Percentiles rank a stretch among this genome's conserved stretches.
These are phyloP conservation scores for Annulohypoxylon moriforme DNA, from an alignment of 495 filamentous ascomycete genomes.

Conservation along the genomic window DNA sequence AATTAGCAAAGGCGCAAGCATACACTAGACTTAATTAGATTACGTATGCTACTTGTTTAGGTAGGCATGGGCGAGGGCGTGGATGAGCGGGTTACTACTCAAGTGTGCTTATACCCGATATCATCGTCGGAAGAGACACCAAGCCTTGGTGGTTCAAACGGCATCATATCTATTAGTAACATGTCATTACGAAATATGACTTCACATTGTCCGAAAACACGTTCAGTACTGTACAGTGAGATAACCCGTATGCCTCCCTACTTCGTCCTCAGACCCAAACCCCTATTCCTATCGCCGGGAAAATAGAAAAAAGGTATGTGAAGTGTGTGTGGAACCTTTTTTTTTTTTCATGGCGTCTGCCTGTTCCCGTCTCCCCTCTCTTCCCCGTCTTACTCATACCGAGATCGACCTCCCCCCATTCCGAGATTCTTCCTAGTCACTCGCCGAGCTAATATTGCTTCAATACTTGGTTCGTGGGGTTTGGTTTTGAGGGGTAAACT, in stretches of 20 bases:
- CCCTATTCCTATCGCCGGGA: not conserved
- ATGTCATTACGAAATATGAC: not conserved
- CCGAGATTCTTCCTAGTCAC: not conserved
- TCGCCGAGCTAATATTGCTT: not conserved
- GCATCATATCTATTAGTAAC: not conserved
- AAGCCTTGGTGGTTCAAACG: not conserved
- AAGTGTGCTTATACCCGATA: not conserved
- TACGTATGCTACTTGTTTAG: not conserved
- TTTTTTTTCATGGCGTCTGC: not conserved
- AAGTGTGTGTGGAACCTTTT: conserved; percentile 10
- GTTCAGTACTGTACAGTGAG: not conserved
- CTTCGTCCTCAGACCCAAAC: not conserved
- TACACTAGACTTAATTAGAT: not conserved
- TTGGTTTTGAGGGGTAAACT: not conserved
- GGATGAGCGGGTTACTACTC: not conserved
- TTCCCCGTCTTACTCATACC: conserved; percentile 32
- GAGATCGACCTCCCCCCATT: not conserved
- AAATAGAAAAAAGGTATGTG: conserved; percentile 5
- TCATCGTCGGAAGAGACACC: not conserved
- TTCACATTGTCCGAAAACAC: not conserved
- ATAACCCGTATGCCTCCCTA: not conserved
- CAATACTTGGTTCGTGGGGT: not conserved
- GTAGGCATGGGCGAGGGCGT: not conserved
- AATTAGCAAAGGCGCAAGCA: not conserved
- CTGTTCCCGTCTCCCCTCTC: conserved; percentile 1